A percentile compares a stretch with the other conserved stretches of the same genome.
These are phyloP conservation scores for Amauroascus verrucosus DNA, from an alignment of 2,329 filamentous ascomycete genomes.

Conservation along the genomic window DNA sequence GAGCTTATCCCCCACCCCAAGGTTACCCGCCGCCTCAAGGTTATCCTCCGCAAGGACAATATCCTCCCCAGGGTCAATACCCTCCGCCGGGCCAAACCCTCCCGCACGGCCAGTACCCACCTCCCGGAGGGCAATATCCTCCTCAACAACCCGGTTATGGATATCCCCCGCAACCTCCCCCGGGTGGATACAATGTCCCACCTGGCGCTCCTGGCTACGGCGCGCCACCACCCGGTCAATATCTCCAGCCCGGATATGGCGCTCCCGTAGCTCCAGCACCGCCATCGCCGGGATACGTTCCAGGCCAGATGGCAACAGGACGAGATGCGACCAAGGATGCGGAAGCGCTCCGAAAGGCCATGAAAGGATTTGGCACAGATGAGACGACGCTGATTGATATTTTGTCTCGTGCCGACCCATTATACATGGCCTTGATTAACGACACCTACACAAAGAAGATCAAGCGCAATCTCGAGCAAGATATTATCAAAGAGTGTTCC, in stretches of 20 bases:
- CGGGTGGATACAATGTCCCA: background rate
- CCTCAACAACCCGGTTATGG: constrained; percentile 10
- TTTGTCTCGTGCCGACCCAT: constrained; percentile 58
- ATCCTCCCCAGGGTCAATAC: constrained; percentile 15
- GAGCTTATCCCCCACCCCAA: constrained; percentile 14
- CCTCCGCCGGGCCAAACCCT: constrained; percentile 14
- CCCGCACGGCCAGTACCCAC: constrained; percentile 13
- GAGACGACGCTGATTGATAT: constrained; percentile 60
- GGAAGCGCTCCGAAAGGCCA: constrained; percentile 59
- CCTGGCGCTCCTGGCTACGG: constrained; percentile 3
- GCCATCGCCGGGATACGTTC: constrained; percentile 60
- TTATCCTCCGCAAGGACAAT: constrained; percentile 14
- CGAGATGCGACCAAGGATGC: constrained; percentile 54
- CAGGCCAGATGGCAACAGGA: constrained; percentile 50
- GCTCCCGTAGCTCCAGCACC: constrained; percentile 38
- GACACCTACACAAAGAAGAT: constrained; percentile 52
- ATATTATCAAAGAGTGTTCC: constrained; percentile 62
- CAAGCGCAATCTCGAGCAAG: constrained; percentile 56
- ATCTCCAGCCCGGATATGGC: constrained; percentile 9
- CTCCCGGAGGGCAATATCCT: constrained; percentile 2
- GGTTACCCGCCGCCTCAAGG: constrained; percentile 9
- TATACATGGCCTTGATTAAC: constrained; percentile 58
- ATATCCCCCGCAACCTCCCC: constrained; percentile 8
- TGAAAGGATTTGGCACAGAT: constrained; percentile 80
- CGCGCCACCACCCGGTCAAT: constrained; percentile 9